Evolutionary conservation across 192 early-diverging fungal species (phyloP).

Genomic region (Podila verticillata): DNA sequence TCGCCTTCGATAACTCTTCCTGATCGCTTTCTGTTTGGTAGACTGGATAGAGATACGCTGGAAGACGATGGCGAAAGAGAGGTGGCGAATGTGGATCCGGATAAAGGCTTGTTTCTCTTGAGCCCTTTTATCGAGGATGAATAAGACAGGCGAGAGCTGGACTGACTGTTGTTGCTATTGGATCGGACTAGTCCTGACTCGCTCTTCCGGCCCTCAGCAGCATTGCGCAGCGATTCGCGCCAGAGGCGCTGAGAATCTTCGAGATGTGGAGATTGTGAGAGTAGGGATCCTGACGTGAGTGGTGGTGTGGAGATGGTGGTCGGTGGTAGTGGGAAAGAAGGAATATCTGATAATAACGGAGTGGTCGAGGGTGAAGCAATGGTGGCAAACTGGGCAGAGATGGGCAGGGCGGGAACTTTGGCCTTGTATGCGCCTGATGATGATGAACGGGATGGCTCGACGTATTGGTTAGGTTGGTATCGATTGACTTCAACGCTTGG

Average conservation of each 20-base stretch:
- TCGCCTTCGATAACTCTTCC: constrained; percentile 7
- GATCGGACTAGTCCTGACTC: constrained; percentile 6
- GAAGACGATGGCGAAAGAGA: constrained; percentile 30
- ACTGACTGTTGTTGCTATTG: constrained; percentile 14
- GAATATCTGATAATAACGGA: neutral
- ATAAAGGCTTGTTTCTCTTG: constrained; percentile 14
- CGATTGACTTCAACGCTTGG: constrained; percentile 1
- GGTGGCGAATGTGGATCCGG: constrained; percentile 30
- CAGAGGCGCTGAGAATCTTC: constrained; percentile 27
- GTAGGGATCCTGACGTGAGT: neutral
- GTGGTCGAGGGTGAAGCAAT: neutral
- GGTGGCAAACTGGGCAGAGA: neutral
- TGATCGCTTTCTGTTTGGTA: neutral
- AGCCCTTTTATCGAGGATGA: constrained; percentile 6
- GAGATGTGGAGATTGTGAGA: neutral
- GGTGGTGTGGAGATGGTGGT: constrained; percentile 6
- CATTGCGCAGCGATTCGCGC: constrained; percentile 40
- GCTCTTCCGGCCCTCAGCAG: constrained; percentile 17
- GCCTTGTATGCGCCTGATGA: constrained; percentile 31
- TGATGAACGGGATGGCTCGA: constrained; percentile 10
- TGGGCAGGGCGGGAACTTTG: constrained; percentile 21
- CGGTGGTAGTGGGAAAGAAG: constrained; percentile 10
- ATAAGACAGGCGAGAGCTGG: constrained; percentile 3
- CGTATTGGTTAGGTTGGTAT: neutral
- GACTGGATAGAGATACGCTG: constrained; percentile 18